Percentiles rank a stretch among this genome's conserved stretches.
These are phyloP conservation scores for Hymenoscyphus salicellus DNA, from an alignment of 2,329 filamentous ascomycete genomes.

Conservation along the genomic window DNA sequence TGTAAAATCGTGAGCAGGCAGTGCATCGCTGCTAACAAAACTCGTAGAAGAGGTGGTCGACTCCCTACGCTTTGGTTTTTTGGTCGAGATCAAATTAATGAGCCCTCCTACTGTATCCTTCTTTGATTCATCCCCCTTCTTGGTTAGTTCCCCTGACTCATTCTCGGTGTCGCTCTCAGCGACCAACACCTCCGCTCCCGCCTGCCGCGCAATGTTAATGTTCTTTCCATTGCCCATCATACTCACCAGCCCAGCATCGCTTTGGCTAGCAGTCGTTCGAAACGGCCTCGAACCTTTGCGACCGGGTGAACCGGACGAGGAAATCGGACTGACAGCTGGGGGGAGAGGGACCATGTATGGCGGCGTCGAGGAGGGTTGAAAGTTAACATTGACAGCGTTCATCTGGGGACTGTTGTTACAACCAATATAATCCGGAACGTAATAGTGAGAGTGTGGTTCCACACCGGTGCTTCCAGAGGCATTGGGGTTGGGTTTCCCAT, in stretches of 20 bases:
- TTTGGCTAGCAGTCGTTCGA: constrained; percentile 45
- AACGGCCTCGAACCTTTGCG: constrained; percentile 25
- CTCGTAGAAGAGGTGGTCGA: no score
- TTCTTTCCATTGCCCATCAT: constrained; percentile 61
- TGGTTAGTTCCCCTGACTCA: constrained; percentile 38
- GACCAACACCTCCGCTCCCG: constrained; percentile 52
- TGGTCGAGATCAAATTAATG: no score
- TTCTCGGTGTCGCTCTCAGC: constrained; percentile 40
- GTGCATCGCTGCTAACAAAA: no score
- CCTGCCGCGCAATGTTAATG: constrained; percentile 61
- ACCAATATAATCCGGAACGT: constrained; percentile 49
- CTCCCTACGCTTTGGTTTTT: no score
- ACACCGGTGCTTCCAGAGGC: no score
- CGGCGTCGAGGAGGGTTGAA: constrained; percentile 51
- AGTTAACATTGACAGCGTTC: constrained; percentile 43
- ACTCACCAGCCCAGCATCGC: constrained; percentile 65
- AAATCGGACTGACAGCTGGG: constrained; percentile 44
- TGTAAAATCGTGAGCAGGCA: no score
- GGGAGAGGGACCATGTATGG: constrained; percentile 45
- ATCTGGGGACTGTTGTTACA: constrained; percentile 43
- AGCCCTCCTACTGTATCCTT: not conserved
- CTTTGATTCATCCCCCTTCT: constrained; percentile 6
- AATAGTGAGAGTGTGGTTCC: constrained; percentile 31
- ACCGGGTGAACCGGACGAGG: constrained; percentile 29
- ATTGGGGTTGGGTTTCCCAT: no score